Base-by-base conservation (phyloP, 768 basidiomycete genomes). In the Filobasidium wieringae region DNA sequence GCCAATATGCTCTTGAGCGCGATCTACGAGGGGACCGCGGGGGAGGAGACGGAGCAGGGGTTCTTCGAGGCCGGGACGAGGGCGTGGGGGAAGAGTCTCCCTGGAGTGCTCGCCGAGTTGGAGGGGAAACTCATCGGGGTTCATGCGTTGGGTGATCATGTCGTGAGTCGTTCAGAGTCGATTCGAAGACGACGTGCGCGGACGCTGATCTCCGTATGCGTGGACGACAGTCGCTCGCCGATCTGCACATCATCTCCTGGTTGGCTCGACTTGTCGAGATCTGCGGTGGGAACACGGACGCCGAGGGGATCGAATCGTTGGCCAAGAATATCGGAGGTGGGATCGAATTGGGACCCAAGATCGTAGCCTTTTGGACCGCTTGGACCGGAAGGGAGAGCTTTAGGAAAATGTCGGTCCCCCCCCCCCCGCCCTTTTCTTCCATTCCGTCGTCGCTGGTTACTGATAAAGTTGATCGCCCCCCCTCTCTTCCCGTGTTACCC, bases 231-330 rank as follows among this genome's bases (percentile, higher is more conserved):
- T 87, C 84, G 6, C 74, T 88, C 47, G 86, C 84, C 14, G 89
- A 91, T 68, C 75, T 89, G 55, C 88, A 89, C 67, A 79, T 89
- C 19, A 82, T 81, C 8, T 82, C 81, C 27, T 92, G 87, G 87
- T 68, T 90, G 31, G 74, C 80, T 9, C 79, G 82, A 27, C 63
- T 88, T 4, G 79, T 82, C 22, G 69, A 65, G 51, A 76, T 87
- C 19, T 76, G 79, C 0, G 85, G 84, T 1, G 86, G 80, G 0
- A 70, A 69, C 26, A 68, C 64, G 0, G 71, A 60, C 29, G 47
- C 63, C 9, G 41, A 49, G 2, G 73, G 68, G 26, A 60, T 73
- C 53, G 63, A 64, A 39, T 56, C 60, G 15, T 56, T 75, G 39
- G 66, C 72, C 40, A 80, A 84, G 37, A 78, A 80, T 62, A 82